phyloP scores from a whole-genome alignment of 371 early-diverging fungal species.

The Phascolomyces articulosus region DNA sequence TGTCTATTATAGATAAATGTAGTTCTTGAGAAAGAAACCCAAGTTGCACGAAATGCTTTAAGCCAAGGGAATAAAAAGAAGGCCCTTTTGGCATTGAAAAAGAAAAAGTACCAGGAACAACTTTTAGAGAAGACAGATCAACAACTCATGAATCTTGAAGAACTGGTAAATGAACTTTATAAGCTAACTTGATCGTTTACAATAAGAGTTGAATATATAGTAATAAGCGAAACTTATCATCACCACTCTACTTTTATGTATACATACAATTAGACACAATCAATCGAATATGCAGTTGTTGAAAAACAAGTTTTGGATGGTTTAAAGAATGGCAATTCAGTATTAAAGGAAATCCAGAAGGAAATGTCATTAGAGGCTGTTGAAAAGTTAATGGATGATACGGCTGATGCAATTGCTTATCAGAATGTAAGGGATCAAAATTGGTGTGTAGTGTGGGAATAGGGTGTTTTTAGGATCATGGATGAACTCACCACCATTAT shows the following conservation, averaged over 20 bases:
- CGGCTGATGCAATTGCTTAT: constrained; percentile 94
- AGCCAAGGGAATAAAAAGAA: constrained; percentile 75
- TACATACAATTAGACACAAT: constrained; percentile 56
- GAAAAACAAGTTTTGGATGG: constrained; percentile 89
- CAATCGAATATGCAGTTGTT: constrained; percentile 91
- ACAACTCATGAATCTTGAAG: constrained; percentile 88
- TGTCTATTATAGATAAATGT: constrained; percentile 56
- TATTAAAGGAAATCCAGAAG: constrained; percentile 85
- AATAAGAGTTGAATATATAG: no score
- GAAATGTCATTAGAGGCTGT: constrained; percentile 94
- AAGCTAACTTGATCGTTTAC: no score
- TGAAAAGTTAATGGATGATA: constrained; percentile 92
- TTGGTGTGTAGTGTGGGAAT: neutral
- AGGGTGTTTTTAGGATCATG: no score
- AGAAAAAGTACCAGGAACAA: constrained; percentile 94
- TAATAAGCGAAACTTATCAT: no score
- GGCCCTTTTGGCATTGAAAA: constrained; percentile 89
- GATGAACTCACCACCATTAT: no score
- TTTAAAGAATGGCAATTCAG: constrained; percentile 81
- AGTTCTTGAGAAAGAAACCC: constrained; percentile 67
- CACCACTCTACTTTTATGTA: neutral
- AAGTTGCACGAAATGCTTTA: constrained; percentile 66
- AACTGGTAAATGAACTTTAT: constrained; percentile 71
- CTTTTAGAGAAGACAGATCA: constrained; percentile 81
- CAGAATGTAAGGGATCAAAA: constrained; percentile 67